Conservation (phyloP, 164 flowering plant genomes). For the Liriodendron chinense region DNA sequence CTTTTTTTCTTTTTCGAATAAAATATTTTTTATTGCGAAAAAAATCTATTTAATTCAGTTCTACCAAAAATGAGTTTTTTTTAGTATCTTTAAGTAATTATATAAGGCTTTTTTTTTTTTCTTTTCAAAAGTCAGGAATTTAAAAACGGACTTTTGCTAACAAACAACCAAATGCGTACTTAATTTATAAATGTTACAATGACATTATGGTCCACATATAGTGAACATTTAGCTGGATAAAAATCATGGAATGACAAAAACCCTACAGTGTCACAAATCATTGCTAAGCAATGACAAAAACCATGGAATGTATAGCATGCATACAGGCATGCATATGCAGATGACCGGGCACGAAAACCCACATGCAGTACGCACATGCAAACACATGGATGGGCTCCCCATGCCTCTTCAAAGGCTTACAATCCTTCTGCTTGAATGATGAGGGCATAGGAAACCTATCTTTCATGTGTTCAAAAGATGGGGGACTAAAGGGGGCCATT, state of each 20-base stretch:
- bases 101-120: too few relatives aligned
- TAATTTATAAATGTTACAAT: not conserved
- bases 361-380: not conserved
- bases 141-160: too few relatives aligned
- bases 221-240: not conserved
- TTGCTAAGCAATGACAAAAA: not conserved
- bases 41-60: too few relatives aligned
- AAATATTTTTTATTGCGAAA: too few relatives aligned
- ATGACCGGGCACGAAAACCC: not conserved
- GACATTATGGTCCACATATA: not conserved
- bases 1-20: too few relatives aligned
- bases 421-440: not conserved
- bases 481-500: not conserved
- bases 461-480: not conserved
- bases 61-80: too few relatives aligned
- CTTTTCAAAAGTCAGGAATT: too few relatives aligned
- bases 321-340: not conserved
- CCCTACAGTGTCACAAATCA: not conserved
- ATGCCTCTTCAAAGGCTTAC: constrained; percentile 2
- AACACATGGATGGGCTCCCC: constrained; percentile 5
- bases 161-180: not conserved
- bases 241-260: not conserved
- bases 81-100: too few relatives aligned
- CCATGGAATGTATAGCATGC: not conserved
- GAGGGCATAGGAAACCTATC: not conserved